Base-by-base conservation (phyloP, 176 grass and related monocot genomes). In the Lolium perenne region DNA sequence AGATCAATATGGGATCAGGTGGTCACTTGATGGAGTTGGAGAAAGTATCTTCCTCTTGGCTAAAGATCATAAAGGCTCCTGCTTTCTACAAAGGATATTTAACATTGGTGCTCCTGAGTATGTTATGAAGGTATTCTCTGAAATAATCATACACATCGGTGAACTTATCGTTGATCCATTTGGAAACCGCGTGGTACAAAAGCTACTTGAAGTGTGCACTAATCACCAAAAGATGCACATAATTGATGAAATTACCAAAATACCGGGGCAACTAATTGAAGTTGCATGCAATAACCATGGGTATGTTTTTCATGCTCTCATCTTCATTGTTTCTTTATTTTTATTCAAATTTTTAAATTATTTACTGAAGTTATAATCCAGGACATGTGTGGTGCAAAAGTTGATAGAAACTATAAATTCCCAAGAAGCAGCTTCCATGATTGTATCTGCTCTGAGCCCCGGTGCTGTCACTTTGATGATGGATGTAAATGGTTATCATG, bases 211-310 rank as follows among this genome's bases (percentile, higher is more conserved):
- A 38, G 64, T 55, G 61, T 91, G 95, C 84, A 88, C 54, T 49
- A 76, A 88, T 76, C 75, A 87, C 62, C 92, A 94, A 78, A 89
- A 74, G 38, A 80, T 83, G 83, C 84, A 51, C 48, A 68, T 97
- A 74, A 21, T 93, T 84, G 87, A 86, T 80, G 84, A 92, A 93
- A 86, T 97, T 57, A 93, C 92, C 1, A 89, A 86, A 72, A 81
- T 9, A 55, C 86, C 84, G 20, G 86, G 81, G 22, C 49, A 88
- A 21, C 81, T 97, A 67, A 78, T 91, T 64, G 16, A 56, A 67
- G 76, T 97, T 67, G 76, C 95, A 23, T 97, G 92, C 78, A 84
- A 97, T 76, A 92, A 86, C 79, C 87, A 97, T 61, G 95, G 95
- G 95, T 97, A 97, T 72, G 86, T 10, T 7, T 11, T 58, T 65